These are phyloP conservation scores for Galerina marginata DNA, from an alignment of 768 basidiomycete species.

Conservation along the genomic window DNA sequence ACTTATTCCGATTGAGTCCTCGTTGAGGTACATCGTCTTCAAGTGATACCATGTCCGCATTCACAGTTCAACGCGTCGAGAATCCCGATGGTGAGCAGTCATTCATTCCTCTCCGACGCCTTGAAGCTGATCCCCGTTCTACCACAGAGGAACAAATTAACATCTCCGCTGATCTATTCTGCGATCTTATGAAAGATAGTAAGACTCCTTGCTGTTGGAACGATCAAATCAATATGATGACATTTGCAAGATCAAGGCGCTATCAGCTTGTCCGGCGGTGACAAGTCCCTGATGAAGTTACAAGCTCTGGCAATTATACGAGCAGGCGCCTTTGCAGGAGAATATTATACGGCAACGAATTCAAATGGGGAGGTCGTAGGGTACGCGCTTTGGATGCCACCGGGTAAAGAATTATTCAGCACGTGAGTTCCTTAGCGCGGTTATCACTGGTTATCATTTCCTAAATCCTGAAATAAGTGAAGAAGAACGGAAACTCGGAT, in stretches of 20 bases:
- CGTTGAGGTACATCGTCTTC: not conserved
- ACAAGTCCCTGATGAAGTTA: constrained; percentile 26
- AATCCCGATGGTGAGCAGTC: constrained; percentile 20
- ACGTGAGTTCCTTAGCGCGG: constrained; percentile 26
- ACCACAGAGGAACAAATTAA: constrained; percentile 22
- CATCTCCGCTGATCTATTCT: constrained; percentile 23
- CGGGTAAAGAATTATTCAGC: constrained; percentile 35
- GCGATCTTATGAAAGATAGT: constrained; percentile 29
- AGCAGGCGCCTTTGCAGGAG: constrained; percentile 29
- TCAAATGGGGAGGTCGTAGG: constrained; percentile 28
- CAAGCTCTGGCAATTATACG: constrained; percentile 30
- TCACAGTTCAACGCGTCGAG: constrained; percentile 23
- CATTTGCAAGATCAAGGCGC: constrained; percentile 27
- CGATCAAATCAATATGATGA: not conserved
- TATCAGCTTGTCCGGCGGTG: constrained; percentile 31
- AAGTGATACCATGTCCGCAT: constrained; percentile 15
- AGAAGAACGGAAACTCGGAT: constrained; percentile 32
- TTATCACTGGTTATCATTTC: not conserved
- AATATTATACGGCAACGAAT: constrained; percentile 34
- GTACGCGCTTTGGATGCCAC: constrained; percentile 37
- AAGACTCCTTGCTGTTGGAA: not conserved
- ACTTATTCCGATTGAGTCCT: not conserved
- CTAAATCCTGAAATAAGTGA: constrained; percentile 16
- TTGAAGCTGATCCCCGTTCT: not conserved
- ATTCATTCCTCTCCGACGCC: not conserved